Evolutionary conservation across 1,139 yeast species (phyloP).

Genomic region (Yamadazyma dendronema): DNA sequence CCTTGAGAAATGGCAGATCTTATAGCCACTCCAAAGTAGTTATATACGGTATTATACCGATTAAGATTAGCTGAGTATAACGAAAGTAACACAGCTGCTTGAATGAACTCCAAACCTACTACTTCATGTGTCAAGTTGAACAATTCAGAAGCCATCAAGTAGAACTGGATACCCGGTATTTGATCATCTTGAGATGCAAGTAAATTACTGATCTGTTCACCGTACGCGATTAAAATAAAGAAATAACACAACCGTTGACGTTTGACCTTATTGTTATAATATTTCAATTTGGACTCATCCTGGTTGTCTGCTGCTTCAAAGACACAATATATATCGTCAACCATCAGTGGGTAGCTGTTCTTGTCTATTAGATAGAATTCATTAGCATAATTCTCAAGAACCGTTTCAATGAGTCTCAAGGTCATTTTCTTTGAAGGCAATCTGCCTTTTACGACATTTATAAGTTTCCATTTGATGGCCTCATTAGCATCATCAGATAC

Average conservation of each 20-base stretch:
- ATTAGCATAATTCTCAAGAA: conserved; percentile 14
- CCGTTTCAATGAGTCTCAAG: conserved; percentile 10
- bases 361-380: conserved; percentile 16
- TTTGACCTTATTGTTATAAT: conserved; percentile 9
- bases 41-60: conserved; percentile 48
- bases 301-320: conserved; percentile 20
- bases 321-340: conserved; percentile 29
- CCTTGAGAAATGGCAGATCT: conserved; percentile 46
- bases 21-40: conserved; percentile 49
- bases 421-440: conserved; percentile 17
- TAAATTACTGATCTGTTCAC: conserved; percentile 28
- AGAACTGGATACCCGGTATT: conserved; percentile 39
- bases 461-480: conserved; percentile 24
- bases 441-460: conserved; percentile 17
- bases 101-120: conserved; percentile 39
- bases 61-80: conserved; percentile 48
- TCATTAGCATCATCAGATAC: conserved; percentile 27
- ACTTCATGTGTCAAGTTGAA: conserved; percentile 42
- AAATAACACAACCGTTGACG: conserved; percentile 27
- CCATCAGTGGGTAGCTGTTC: conserved; percentile 7
- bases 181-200: conserved; percentile 11
- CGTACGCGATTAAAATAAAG: conserved; percentile 35
- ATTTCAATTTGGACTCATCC: conserved; percentile 5
- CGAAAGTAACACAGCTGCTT: conserved; percentile 45
- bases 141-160: conserved; percentile 37